Evolutionary conservation across 2,329 filamentous ascomycete species (phyloP).

Genomic region (Colletotrichum camelliae): DNA sequence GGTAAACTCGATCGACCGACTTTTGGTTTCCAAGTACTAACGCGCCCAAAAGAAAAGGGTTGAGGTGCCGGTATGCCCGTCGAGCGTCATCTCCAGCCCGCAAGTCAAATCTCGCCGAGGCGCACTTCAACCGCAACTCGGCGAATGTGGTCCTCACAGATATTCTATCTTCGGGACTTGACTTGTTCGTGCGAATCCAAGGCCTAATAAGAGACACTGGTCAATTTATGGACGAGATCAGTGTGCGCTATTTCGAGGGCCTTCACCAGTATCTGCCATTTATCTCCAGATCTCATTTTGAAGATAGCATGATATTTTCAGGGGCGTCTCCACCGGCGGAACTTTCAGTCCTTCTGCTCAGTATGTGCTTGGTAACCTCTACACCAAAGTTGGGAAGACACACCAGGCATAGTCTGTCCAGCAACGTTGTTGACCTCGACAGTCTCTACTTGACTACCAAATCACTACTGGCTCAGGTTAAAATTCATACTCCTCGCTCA

Average conservation of each 20-base stretch:
- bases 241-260: conserved; percentile 10
- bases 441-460: not conserved
- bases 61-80: not conserved
- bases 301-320: conserved; percentile 24
- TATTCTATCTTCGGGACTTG: not conserved
- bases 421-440: not conserved
- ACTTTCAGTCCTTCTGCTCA: not conserved
- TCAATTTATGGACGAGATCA: not conserved
- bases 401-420: not conserved
- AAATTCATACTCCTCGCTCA: not conserved
- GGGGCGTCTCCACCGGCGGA: not conserved
- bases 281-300: conserved; percentile 31
- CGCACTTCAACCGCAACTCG: not conserved
- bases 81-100: not conserved
- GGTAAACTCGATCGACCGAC: not conserved
- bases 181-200: not conserved
- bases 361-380: not conserved
- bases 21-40: not conserved
- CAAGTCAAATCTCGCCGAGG: not conserved
- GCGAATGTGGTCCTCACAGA: not conserved
- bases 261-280: conserved; percentile 31
- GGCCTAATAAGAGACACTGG: not conserved
- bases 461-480: not conserved
- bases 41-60: not conserved
- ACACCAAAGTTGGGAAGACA: not conserved